Conservation (phyloP, 768 basidiomycete genomes). For the Tricholoma hemisulphureum region DNA sequence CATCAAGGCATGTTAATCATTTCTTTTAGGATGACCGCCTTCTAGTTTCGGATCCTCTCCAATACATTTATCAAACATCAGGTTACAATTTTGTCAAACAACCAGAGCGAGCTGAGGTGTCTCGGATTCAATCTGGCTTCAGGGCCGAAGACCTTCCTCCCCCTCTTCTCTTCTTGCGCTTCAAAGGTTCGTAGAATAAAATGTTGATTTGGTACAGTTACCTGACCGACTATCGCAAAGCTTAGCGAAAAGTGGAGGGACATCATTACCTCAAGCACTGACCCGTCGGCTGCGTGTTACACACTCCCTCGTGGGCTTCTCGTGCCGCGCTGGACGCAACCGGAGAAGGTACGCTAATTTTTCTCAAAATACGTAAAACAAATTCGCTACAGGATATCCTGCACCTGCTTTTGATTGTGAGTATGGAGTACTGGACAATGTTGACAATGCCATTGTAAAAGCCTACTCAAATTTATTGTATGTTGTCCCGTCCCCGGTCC, state of each 20-base stretch:
- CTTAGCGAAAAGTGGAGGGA: slow-evolving; percentile 41
- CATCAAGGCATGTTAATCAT: slow-evolving; percentile 3
- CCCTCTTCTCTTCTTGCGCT: slow-evolving; percentile 39
- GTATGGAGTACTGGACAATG: slow-evolving; percentile 40
- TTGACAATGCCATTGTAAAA: slow-evolving; percentile 34
- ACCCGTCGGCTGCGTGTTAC: slow-evolving; percentile 30
- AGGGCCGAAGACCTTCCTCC: slow-evolving; percentile 37
- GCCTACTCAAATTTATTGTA: slow-evolving; percentile 39
- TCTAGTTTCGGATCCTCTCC: slow-evolving; percentile 44
- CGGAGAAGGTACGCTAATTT: slow-evolving; percentile 38
- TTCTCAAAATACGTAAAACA: too few relatives aligned
- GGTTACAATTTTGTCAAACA: slow-evolving; percentile 44
- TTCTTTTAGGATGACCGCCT: slow-evolving; percentile 41
- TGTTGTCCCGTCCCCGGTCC: slow-evolving; percentile 7
- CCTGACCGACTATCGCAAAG: slow-evolving; percentile 19
- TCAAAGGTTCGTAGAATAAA: slow-evolving; percentile 25
- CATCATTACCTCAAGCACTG: slow-evolving; percentile 25
- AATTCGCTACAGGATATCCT: background rate
- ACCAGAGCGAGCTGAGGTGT: slow-evolving; percentile 35
- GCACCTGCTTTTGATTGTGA: slow-evolving; percentile 51
- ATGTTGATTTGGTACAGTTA: background rate
- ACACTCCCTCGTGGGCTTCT: slow-evolving; percentile 39
- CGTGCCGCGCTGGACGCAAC: slow-evolving; percentile 51
- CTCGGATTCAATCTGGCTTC: slow-evolving; percentile 36
- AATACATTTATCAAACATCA: slow-evolving; percentile 43